Conservation (phyloP, 306 rosid species). For the Medicago arabica region DNA sequence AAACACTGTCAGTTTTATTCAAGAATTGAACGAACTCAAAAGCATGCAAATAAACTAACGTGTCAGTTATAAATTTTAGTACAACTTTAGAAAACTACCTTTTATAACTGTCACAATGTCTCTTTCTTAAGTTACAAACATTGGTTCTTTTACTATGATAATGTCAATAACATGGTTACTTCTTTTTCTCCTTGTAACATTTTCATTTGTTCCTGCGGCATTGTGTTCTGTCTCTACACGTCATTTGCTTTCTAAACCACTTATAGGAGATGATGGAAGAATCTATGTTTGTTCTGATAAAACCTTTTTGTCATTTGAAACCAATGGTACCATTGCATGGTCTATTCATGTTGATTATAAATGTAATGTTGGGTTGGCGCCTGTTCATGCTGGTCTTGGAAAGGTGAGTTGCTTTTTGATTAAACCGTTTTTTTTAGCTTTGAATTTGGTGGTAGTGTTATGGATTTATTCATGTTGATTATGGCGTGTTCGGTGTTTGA, state of each 20-base stretch:
- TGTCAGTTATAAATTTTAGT: too few relatives aligned
- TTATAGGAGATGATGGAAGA: conserved; percentile 64
- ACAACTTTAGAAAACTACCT: too few relatives aligned
- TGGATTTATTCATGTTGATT: background rate
- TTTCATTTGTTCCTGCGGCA: conserved; percentile 3
- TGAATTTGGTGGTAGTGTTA: background rate
- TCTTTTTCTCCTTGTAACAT: background rate
- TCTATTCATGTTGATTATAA: conserved; percentile 57
- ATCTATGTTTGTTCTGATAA: conserved; percentile 63
- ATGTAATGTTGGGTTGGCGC: conserved; percentile 54
- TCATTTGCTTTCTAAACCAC: conserved; percentile 63
- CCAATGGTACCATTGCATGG: conserved; percentile 73
- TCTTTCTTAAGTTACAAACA: background rate
- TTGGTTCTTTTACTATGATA: background rate
- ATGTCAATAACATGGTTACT: background rate
- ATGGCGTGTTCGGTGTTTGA: background rate
- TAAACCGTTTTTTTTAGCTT: background rate
- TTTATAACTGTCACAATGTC: too few relatives aligned
- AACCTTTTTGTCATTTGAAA: conserved; percentile 64
- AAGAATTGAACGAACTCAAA: too few relatives aligned
- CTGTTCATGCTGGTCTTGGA: conserved; percentile 64
- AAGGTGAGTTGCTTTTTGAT: conserved; percentile 48
- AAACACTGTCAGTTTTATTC: too few relatives aligned
- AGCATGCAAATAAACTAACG: too few relatives aligned
- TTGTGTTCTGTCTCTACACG: conserved; percentile 21